phyloP scores from a whole-genome alignment of 306 rosid genomes.

The Cucumis melo region DNA sequence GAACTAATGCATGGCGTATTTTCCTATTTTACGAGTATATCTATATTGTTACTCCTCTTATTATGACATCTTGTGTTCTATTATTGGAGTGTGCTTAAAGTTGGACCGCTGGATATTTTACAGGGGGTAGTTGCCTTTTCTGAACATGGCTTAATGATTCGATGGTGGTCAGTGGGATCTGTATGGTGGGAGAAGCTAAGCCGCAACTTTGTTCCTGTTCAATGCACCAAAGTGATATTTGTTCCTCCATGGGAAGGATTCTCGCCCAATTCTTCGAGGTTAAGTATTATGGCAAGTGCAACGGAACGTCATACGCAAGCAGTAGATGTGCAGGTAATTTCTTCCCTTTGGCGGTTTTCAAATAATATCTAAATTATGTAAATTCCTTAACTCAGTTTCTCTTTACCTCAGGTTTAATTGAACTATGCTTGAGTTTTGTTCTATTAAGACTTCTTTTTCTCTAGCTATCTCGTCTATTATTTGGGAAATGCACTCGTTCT shows the following conservation, averaged over 20 bases:
- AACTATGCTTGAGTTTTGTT: neutral
- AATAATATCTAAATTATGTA: neutral
- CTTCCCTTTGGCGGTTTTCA: neutral
- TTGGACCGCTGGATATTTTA: conserved; percentile 1
- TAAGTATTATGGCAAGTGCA: conserved; percentile 83
- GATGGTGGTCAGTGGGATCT: conserved; percentile 99
- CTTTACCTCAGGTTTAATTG: neutral
- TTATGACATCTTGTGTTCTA: neutral
- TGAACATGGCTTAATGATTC: conserved; percentile 82
- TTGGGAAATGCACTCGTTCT: neutral
- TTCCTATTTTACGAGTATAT: neutral
- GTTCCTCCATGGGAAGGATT: conserved; percentile 99
- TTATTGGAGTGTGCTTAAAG: neutral
- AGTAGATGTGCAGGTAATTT: conserved; percentile 39
- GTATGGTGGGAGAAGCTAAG: conserved; percentile 96
- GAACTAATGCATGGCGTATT: neutral
- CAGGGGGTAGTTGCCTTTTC: conserved; percentile 95
- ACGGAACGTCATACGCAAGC: conserved; percentile 35
- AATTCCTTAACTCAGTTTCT: neutral
- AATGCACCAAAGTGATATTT: conserved; percentile 83
- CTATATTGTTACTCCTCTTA: neutral
- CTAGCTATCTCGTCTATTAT: neutral
- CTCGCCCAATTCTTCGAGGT: conserved; percentile 87
- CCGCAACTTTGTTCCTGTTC: conserved; percentile 75
- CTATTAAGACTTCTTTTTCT: neutral